phyloP scores from a whole-genome alignment of 176 grass and related monocot genomes.

The Puccinellia tenuiflora region DNA sequence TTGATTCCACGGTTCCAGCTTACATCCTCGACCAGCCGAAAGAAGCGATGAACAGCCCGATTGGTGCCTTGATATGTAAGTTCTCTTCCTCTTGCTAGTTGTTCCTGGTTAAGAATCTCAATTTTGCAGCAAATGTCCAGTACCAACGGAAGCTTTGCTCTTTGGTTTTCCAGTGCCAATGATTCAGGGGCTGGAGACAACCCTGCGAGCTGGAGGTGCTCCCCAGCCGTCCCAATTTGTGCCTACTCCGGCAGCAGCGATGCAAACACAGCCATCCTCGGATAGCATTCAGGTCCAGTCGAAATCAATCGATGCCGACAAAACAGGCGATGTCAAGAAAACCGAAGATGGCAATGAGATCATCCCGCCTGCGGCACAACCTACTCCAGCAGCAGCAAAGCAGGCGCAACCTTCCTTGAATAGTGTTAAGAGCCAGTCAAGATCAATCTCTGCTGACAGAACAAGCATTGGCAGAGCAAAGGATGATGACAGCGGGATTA shows the following conservation, averaged over 20 bases:
- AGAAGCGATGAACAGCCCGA: conserved; percentile 74
- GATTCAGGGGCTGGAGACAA: conserved; percentile 72
- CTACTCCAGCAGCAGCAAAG: background rate
- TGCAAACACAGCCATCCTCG: background rate
- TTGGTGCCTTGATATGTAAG: conserved; percentile 66
- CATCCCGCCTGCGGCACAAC: background rate
- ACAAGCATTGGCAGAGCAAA: background rate
- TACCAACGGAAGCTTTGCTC: background rate
- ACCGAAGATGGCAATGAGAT: background rate
- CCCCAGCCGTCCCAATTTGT: conserved; percentile 51
- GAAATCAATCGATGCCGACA: background rate
- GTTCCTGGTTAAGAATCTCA: background rate
- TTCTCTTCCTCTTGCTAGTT: background rate
- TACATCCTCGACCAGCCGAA: conserved; percentile 75
- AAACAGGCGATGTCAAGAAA: background rate
- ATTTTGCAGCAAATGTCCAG: background rate
- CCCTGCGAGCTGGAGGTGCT: conserved; percentile 40
- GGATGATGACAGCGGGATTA: background rate
- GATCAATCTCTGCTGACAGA: background rate
- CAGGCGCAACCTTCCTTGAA: background rate
- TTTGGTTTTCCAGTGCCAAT: conserved; percentile 48
- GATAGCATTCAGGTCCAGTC: background rate
- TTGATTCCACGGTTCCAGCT: conserved; percentile 44
- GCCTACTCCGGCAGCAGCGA: background rate
- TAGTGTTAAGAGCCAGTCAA: background rate